Conservation (phyloP, 768 basidiomycete genomes). For the Rhodosporidiobolus odoratus region DNA sequence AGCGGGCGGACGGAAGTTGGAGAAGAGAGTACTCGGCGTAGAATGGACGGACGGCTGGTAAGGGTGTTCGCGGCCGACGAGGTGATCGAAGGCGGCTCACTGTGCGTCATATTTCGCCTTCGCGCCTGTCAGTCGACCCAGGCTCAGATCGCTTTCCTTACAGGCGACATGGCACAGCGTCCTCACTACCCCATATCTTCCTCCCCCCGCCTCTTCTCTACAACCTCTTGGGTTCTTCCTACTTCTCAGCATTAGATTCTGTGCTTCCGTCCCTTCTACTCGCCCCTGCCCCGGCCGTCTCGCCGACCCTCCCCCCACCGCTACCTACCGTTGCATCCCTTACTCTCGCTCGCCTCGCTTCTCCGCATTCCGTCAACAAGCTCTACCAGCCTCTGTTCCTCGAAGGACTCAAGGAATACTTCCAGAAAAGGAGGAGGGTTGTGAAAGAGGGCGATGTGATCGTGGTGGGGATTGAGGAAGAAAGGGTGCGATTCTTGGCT, state of each 20-base stretch:
- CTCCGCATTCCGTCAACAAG: constrained; percentile 63
- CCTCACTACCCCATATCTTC: neutral
- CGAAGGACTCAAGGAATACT: constrained; percentile 60
- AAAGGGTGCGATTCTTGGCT: constrained; percentile 33
- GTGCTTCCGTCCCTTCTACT: neutral
- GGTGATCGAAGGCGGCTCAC: neutral
- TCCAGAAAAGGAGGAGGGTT: constrained; percentile 54
- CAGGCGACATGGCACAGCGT: too few relatives aligned
- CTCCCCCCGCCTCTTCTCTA: constrained; percentile 19
- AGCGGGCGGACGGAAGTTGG: neutral
- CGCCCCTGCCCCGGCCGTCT: neutral
- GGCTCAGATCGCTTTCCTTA: neutral
- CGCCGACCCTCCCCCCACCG: constrained; percentile 1
- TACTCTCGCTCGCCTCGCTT: constrained; percentile 73
- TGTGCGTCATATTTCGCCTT: neutral
- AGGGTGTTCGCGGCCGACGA: constrained; percentile 28
- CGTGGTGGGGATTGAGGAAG: constrained; percentile 57
- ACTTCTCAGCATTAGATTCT: neutral
- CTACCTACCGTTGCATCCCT: constrained; percentile 65
- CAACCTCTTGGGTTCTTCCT: constrained; percentile 22
- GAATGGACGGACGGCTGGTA: constrained; percentile 7
- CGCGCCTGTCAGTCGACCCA: neutral
- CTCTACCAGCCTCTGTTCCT: constrained; percentile 61
- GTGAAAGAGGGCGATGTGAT: constrained; percentile 72
- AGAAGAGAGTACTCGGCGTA: neutral